Percentiles rank a stretch among this genome's conserved stretches.
Evolutionary conservation across 2,329 filamentous ascomycete genomes (phyloP).

Genomic region (Hypoxylon rubiginosum): DNA sequence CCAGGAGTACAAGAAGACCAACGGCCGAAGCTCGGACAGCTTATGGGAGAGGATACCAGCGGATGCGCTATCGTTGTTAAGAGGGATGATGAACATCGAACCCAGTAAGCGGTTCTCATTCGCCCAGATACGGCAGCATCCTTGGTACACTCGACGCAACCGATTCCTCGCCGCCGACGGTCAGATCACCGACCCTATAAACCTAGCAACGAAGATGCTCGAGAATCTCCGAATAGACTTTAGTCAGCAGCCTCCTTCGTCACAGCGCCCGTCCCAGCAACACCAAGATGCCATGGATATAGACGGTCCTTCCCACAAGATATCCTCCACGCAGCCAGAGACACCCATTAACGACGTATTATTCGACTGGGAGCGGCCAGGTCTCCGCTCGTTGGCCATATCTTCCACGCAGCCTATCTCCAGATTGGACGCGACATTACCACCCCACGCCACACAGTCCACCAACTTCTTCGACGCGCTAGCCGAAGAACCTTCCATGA

Average conservation of each 20-base stretch:
- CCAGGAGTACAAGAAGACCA: slow-evolving; percentile 83
- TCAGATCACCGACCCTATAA: slow-evolving; percentile 80
- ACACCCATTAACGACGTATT: slow-evolving; percentile 78
- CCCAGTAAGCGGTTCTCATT: slow-evolving; percentile 83
- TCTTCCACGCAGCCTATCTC: slow-evolving; percentile 65
- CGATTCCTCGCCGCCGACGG: slow-evolving; percentile 81
- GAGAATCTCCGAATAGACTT: slow-evolving; percentile 93
- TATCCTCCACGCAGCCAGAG: slow-evolving; percentile 90
- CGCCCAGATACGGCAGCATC: slow-evolving; percentile 87
- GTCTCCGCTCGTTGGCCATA: slow-evolving; percentile 65
- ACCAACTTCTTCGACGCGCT: slow-evolving; percentile 71
- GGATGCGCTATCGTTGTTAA: slow-evolving; percentile 82
- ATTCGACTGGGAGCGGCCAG: slow-evolving; percentile 90
- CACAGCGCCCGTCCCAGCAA: slow-evolving; percentile 51
- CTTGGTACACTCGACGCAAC: slow-evolving; percentile 92
- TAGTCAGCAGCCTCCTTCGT: slow-evolving; percentile 71
- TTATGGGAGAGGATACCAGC: slow-evolving; percentile 85
- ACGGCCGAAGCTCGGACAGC: slow-evolving; percentile 85
- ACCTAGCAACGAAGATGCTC: slow-evolving; percentile 94
- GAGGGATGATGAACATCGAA: slow-evolving; percentile 93
- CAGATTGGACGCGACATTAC: slow-evolving; percentile 54
- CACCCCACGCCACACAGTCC: slow-evolving; percentile 52
- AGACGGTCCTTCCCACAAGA: slow-evolving; percentile 65
- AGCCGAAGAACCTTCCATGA: slow-evolving; percentile 86
- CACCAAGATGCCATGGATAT: slow-evolving; percentile 76